These are phyloP conservation scores for Rhazya stricta DNA, from an alignment of 257 asterid species.

Conservation along the genomic window DNA sequence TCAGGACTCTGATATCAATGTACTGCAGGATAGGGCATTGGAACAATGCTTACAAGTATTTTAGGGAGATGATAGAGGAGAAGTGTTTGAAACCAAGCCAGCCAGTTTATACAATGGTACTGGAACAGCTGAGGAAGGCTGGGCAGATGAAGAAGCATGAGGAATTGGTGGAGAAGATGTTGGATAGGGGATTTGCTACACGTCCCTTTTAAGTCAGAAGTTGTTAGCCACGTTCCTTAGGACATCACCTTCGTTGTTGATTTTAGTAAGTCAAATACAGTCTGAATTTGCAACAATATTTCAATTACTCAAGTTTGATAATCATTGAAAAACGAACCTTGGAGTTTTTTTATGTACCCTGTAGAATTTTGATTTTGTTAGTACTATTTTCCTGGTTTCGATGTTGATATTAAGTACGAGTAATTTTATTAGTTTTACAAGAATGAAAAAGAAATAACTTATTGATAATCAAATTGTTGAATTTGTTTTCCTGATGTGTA, in stretches of 20 bases:
- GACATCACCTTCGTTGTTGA: not conserved
- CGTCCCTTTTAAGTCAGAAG: constrained; percentile 26
- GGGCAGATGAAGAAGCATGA: constrained; percentile 87
- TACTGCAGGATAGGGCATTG: constrained; percentile 85
- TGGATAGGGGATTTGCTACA: constrained; percentile 49
- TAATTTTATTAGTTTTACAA: not conserved
- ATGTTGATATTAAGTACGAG: not conserved
- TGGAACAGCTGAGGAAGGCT: constrained; percentile 69
- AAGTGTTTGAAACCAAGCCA: constrained; percentile 62
- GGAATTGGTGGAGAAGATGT: constrained; percentile 83
- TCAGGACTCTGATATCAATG: constrained; percentile 59
- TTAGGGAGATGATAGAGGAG: constrained; percentile 79
- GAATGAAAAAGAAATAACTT: not conserved
- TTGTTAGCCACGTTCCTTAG: not conserved
- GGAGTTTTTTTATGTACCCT: not conserved
- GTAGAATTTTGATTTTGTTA: not conserved
- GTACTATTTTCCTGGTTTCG: not conserved
- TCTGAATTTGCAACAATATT: not conserved
- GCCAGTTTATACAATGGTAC: constrained; percentile 59
- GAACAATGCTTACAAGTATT: constrained; percentile 70
- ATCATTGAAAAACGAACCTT: not conserved
- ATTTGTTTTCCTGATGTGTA: not conserved
- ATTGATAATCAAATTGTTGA: not conserved
- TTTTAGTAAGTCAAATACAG: not conserved
- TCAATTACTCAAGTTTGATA: not conserved